These are phyloP conservation scores for Nephelium lappaceum DNA, from an alignment of 345 rosid species.

Conservation along the genomic window DNA sequence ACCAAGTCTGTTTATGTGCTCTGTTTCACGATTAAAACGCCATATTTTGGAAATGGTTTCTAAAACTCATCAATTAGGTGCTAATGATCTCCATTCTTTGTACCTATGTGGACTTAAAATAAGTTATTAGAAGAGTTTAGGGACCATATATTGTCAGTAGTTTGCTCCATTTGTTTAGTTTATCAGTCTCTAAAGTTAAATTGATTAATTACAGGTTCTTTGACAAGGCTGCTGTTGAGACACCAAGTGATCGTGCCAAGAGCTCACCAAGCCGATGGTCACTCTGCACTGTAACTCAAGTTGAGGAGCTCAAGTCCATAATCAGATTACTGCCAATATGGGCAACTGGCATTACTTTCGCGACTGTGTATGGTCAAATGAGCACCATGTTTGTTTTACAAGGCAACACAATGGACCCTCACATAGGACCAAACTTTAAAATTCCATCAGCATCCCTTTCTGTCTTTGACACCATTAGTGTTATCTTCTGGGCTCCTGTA, in stretches of 20 bases:
- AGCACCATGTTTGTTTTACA: constrained; percentile 89
- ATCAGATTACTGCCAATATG: constrained; percentile 79
- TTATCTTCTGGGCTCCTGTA: constrained; percentile 85
- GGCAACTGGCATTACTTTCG: constrained; percentile 87
- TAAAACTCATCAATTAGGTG: background rate
- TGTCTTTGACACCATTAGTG: constrained; percentile 80
- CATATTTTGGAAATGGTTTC: background rate
- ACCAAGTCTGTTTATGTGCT: background rate
- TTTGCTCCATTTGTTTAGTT: background rate
- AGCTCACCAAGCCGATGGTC: constrained; percentile 63
- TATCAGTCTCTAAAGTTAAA: background rate
- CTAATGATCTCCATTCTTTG: background rate
- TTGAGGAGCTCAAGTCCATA: constrained; percentile 85
- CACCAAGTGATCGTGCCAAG: constrained; percentile 47
- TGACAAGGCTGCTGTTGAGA: constrained; percentile 92
- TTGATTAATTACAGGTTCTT: constrained; percentile 55
- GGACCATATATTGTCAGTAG: background rate
- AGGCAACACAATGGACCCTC: constrained; percentile 91
- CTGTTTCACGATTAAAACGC: background rate
- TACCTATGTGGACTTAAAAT: background rate
- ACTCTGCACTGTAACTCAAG: constrained; percentile 89
- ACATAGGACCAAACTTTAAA: constrained; percentile 69
- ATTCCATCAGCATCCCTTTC: constrained; percentile 97
- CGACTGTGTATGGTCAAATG: constrained; percentile 91
- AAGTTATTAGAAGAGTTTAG: background rate